Evolutionary conservation across 768 basidiomycete species (phyloP), one percentile per base, ranked within the genome.

Genomic region (Rhodotorula paludigena): DNA sequence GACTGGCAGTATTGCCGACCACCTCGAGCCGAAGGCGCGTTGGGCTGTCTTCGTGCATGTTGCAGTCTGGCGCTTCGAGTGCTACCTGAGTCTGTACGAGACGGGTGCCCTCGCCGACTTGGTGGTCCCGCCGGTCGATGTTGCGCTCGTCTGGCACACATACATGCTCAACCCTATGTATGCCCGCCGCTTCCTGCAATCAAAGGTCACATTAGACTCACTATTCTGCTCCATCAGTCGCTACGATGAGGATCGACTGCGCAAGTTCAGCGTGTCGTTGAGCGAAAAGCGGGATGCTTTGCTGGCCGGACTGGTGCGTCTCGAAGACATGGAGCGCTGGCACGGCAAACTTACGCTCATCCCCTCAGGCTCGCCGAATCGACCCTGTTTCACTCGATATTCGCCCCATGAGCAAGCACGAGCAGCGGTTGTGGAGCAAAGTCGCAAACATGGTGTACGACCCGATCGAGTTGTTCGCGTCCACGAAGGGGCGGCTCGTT

Each of bases 41-140:
- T 75, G 74, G 74, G 44, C 55, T 5, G 45, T 67, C 7, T 74
- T 74, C 42, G 42, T 74, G 16, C 23, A 56, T 4, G 36, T 66
- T 12, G 68, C 74, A 5, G 71, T 74, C 33, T 38, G 60, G 11
- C 59, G 66, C 11, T 52, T 61, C 48, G 66, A 57, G 48, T 16
- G 35, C 30, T 42, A 28, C 32, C 23, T 57, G 21, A 25, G 30
- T 3, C 16, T n/a, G 0, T 4, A 9, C n/a, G 36, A n/a, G n/a
- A n/a, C n/a, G n/a, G n/a, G 20, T 4, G 20, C 4, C 25, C n/a
- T 23, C 8, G 33, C 20, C 6, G 54, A 28, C 21, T 57, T 8
- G 44, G 49, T 42, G 10, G n/a, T 63, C 10, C 71, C 71, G 5
- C 74, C 74, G 15, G 32, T 74, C 14, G 74, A 75, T 38, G 73